Base-by-base conservation (phyloP, 257 asterid species). In the Anisodus tanguticus region DNA sequence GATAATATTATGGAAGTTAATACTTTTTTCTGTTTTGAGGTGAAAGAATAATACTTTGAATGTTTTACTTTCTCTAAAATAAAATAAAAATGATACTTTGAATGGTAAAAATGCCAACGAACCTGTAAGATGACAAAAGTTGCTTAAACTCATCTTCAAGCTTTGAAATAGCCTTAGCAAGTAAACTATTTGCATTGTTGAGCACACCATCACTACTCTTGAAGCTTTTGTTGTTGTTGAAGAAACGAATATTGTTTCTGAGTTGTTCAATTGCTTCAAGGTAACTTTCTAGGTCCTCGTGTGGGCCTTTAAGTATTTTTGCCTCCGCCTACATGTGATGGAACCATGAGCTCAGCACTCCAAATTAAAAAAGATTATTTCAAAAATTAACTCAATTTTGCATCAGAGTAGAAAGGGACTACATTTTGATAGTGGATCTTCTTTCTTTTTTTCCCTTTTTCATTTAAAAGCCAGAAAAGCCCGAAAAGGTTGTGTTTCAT, bases 171-270 rank as follows among this genome's bases (percentile, higher is more conserved):
- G 99, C 99, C 86, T 95, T 96, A 81, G 96, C 85, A 88, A 96
- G 99, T 83, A 96, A 87, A 89, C 57, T 88, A 86, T 94, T 96
- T 55, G 98, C 90, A 80, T 93, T 98, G 90, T 67, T 96, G 87
- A 96, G 93, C 78, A 96, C 98, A 80, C 98, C 99, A 89, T 96
- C 98, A 78, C 99, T 94, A 87, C 98, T 96, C 92, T 94, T 96
- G 85, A 93, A 94, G 88, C 95, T 96, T 92, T 92, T 93, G 90
- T 93, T 96, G 92, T 91, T 95, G 91, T 91, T 92, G 89, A 96
- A 96, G 89, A 96, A 96, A 57, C 85, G 87, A 85, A 96, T 91
- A 84, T 96, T 96, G 87, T 88, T 92, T 86, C 97, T 90, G 83
- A 96, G 89, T 83, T 96, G 99, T 83, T 91, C 98, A 85, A 96